These are phyloP conservation scores for Aureobasidium mangrovei DNA, from an alignment of 2,329 filamentous ascomycete species.

Conservation along the genomic window DNA sequence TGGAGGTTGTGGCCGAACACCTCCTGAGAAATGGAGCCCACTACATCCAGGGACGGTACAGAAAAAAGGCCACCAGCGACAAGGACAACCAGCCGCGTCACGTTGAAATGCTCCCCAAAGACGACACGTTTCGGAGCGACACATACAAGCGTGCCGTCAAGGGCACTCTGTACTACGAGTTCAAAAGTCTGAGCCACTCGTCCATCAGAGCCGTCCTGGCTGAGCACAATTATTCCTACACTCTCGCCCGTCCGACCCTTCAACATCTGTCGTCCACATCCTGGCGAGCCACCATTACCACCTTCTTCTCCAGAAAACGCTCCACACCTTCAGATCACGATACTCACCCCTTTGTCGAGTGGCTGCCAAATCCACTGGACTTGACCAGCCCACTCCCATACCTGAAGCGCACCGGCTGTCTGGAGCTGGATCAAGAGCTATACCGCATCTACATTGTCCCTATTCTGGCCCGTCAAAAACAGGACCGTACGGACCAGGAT, in stretches of 20 bases:
- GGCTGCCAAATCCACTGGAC: slow-evolving; percentile 43
- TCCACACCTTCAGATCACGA: slow-evolving; percentile 47
- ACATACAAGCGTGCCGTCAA: slow-evolving; percentile 63
- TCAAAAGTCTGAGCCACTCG: slow-evolving; percentile 63
- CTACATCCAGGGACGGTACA: slow-evolving; percentile 60
- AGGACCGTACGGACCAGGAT: slow-evolving; percentile 33
- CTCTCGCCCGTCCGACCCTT: slow-evolving; percentile 60
- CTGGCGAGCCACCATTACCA: slow-evolving; percentile 67
- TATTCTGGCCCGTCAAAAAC: slow-evolving; percentile 30
- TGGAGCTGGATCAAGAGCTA: slow-evolving; percentile 44
- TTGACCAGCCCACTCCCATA: slow-evolving; percentile 51
- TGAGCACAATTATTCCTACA: slow-evolving; percentile 72
- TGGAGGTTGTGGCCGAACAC: slow-evolving; percentile 68
- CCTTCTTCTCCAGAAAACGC: slow-evolving; percentile 60
- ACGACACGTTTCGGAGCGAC: slow-evolving; percentile 58
- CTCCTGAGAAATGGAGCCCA: slow-evolving; percentile 62
- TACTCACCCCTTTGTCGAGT: slow-evolving; percentile 54
- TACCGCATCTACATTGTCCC: slow-evolving; percentile 37
- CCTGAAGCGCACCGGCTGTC: slow-evolving; percentile 56
- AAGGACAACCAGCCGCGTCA: neutral
- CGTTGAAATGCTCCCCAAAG: slow-evolving; percentile 38
- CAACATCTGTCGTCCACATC: slow-evolving; percentile 61
- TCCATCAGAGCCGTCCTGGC: slow-evolving; percentile 71
- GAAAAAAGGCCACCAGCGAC: slow-evolving; percentile 16
- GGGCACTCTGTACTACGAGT: slow-evolving; percentile 62